Base-by-base conservation (phyloP, 2,329 filamentous ascomycete genomes). In the Talaromyces amestolkiae region DNA sequence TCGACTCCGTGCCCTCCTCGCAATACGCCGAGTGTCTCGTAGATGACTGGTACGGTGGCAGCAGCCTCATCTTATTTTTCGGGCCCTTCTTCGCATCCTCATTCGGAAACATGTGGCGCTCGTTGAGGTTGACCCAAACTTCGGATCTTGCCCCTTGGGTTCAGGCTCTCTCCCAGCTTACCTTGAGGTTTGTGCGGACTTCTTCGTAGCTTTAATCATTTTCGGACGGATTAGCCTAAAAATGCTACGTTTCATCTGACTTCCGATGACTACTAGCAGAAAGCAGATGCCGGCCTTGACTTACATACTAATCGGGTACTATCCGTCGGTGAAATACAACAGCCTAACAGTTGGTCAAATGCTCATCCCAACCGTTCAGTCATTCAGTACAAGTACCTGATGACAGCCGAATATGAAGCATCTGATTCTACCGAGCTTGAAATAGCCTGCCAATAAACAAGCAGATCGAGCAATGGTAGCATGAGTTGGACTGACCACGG, bases 401-500 rank as follows among this genome's bases (percentile, higher is more conserved):
- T 53, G 49, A 53, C 49, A 53, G 17, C 27, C 24, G 13, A 53
- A 53, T 10, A 33, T 53, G 49, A 33, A 53, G 49, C 49, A 33
- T 33, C 49, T 31, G 27, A 33, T 53, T 53, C 27, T 33, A 7
- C 11, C 49, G 7, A 53, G 27, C 27, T 53, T 9, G 24, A 33
- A 53, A 53, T 53, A 53, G 49, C 17, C 49, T 56, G 6, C 53
- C 53, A 56, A 35, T 54, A 22, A 54, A 54, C 27, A 22, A 11
- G 15, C 31, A 13, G 11, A 54, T 19, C 24, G 24, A 31, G 31
- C 47, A 17, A 51, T 13, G 24, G 47, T 31, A 51, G 24, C 47
- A 27, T 13, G 54, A 41, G 27, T 58, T 24, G 7, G 59, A 35
- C 19, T 63, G 60, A 51, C 22, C 59, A 66, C 61, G 27, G 59